Evolutionary conservation across 345 rosid genomes (phyloP).

Genomic region (Sonneratia alba): DNA sequence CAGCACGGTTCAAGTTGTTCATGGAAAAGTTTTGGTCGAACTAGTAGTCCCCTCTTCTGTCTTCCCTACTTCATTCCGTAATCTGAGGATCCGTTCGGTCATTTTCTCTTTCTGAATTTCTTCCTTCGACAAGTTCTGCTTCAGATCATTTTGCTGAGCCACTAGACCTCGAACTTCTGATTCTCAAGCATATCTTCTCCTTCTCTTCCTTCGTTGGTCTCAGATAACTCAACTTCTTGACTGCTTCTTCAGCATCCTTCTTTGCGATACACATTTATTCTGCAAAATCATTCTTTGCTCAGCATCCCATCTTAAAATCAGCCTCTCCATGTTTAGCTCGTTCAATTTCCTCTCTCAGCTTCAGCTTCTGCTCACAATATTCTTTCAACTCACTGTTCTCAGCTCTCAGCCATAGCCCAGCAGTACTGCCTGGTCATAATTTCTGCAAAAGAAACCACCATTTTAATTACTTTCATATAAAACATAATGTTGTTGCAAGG

Average conservation of each 20-base stretch:
- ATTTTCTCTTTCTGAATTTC: slow-evolving; percentile 52
- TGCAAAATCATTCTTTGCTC: slow-evolving; percentile 39
- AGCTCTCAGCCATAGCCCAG: no score
- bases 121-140: slow-evolving; percentile 39
- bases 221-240: slow-evolving; percentile 33
- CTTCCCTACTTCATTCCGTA: slow-evolving; percentile 39
- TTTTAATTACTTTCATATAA: no score
- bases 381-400: no score
- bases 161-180: slow-evolving; percentile 39
- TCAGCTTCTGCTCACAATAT: no score
- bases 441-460: no score
- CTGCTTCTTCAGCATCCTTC: slow-evolving; percentile 39
- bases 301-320: slow-evolving; percentile 36
- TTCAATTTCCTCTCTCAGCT: slow-evolving; percentile 20
- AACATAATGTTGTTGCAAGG: no score
- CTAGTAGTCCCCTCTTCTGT: slow-evolving; percentile 35
- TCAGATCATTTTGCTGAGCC: slow-evolving; percentile 35
- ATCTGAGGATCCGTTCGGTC: slow-evolving; percentile 35
- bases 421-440: no score
- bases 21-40: slow-evolving; percentile 3
- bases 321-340: slow-evolving; percentile 27
- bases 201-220: slow-evolving; percentile 49
- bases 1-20: neutral
- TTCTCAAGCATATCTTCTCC: slow-evolving; percentile 29
- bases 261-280: slow-evolving; percentile 29